Evolutionary conservation across 2,329 filamentous ascomycete genomes (phyloP).

Genomic region (Neophaeococcomyces aloes): DNA sequence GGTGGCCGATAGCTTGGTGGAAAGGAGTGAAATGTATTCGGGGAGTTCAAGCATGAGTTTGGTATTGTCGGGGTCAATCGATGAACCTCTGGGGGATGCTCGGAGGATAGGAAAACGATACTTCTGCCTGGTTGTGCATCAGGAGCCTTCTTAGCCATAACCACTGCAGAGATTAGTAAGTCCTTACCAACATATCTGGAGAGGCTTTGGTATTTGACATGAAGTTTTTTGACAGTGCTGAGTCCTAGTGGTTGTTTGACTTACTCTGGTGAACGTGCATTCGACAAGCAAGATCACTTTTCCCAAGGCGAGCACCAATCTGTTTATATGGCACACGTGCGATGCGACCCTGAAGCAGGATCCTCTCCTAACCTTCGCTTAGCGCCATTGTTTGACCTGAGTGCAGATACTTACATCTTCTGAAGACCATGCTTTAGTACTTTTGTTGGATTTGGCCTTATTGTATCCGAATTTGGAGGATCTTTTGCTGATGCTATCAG

Average conservation of each 20-base stretch:
- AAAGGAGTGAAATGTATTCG: constrained; percentile 26
- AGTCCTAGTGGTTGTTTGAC: too few relatives aligned
- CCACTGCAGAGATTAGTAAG: too few relatives aligned
- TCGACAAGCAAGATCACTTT: constrained; percentile 78
- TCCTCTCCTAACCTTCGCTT: constrained; percentile 53
- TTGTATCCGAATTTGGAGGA: background rate
- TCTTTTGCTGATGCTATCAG: too few relatives aligned
- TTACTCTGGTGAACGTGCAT: constrained; percentile 79
- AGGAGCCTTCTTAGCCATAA: constrained; percentile 72
- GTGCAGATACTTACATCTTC: background rate
- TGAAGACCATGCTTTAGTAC: background rate
- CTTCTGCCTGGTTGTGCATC: constrained; percentile 59
- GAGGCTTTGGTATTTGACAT: too few relatives aligned
- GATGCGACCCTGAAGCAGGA: constrained; percentile 70
- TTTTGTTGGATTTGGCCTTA: background rate
- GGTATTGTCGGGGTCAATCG: constrained; percentile 24
- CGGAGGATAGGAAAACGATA: constrained; percentile 34
- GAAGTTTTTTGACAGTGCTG: too few relatives aligned
- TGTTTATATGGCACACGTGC: constrained; percentile 90
- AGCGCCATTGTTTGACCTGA: background rate
- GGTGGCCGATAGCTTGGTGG: constrained; percentile 17
- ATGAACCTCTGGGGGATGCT: constrained; percentile 23
- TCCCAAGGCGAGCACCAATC: constrained; percentile 73
- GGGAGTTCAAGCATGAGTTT: constrained; percentile 41
- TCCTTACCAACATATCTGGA: too few relatives aligned